Base-by-base conservation (phyloP, 2,329 filamentous ascomycete genomes). In the Setomelanomma holmii region DNA sequence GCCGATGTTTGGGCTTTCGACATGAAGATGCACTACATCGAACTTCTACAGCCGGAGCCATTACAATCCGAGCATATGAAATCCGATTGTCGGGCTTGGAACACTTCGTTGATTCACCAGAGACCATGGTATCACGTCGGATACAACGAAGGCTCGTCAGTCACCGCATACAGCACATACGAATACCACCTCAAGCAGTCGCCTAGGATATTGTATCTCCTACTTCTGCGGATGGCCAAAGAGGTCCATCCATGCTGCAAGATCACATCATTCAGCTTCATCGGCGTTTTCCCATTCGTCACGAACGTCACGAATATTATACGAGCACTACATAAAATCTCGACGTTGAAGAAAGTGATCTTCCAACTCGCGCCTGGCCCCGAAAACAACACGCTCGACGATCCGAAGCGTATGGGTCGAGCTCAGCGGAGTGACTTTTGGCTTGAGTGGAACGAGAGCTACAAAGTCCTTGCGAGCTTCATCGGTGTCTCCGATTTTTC, bases 61-160 rank as follows among this genome's bases (percentile, higher is more conserved):
- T 38, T 33, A 3, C 49, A 11, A 14, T 10, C 35, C 7, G 45
- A 54, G 4, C 63, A 65, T 17, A 34, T 45, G 33, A 36, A 50
- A 6, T 49, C 40, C 10, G 35, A 45, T 7, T 61, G 60, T 33
- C 60, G 65, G 4, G 56, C 62, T 5, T 63, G 63, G 56, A 45
- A 63, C 16, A 51, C 53, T 0, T 45, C 66, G 20, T 73, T 91
- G 0, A 81, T 90, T 39, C 79, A 80, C 21, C 76, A 83, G n/a
- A 80, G 83, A 1, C 82, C 82, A 1, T 93, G 90, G 89, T 80
- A 79, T 0, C 80, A 83, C 16, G 64, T 91, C 0, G 76, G 83
- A 1, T 83, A 91, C 58, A 93, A 93, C 68, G 89, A 93, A 75
- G 88, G 89, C 7, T 90, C 88, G 0, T 90, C 86, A 4, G 81